Conservation (phyloP, 148 eudicot genomes). For the Chenopodium formosanum region DNA sequence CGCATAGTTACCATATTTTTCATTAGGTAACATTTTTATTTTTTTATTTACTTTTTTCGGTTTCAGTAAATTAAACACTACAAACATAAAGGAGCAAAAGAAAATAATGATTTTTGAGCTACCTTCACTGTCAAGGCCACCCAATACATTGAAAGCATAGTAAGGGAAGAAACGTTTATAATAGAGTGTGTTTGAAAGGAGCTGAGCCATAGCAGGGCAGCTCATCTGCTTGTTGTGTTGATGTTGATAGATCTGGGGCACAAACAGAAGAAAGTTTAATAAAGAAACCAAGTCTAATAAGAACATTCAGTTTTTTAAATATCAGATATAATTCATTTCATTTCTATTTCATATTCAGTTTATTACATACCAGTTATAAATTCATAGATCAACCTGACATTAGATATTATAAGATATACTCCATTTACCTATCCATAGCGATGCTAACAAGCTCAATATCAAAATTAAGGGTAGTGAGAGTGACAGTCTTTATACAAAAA, state of each 20-base stretch:
- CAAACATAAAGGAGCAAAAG: neutral
- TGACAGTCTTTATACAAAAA: neutral
- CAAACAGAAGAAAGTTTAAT: conserved; percentile 5
- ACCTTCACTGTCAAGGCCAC: conserved; percentile 94
- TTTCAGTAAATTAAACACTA: neutral
- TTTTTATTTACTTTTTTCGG: neutral
- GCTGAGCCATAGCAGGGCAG: conserved; percentile 96
- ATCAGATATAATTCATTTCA: no score
- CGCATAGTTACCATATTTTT: neutral
- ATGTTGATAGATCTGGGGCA: conserved; percentile 77
- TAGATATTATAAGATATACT: no score
- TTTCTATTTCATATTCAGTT: neutral
- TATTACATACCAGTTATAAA: neutral
- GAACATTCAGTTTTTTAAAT: neutral
- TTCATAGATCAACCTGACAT: neutral
- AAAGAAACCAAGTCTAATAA: neutral
- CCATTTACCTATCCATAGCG: neutral
- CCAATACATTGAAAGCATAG: conserved; percentile 85
- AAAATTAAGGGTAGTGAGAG: neutral
- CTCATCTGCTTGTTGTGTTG: conserved; percentile 99
- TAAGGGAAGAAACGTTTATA: conserved; percentile 97
- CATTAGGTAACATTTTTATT: no score
- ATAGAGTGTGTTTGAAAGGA: conserved; percentile 95
- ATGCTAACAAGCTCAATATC: neutral
- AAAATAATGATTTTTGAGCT: neutral